Evolutionary conservation across 2,329 filamentous ascomycete species (phyloP), one percentile per base, ranked within the genome.

Genomic region (Cryphonectria nitschkei): DNA sequence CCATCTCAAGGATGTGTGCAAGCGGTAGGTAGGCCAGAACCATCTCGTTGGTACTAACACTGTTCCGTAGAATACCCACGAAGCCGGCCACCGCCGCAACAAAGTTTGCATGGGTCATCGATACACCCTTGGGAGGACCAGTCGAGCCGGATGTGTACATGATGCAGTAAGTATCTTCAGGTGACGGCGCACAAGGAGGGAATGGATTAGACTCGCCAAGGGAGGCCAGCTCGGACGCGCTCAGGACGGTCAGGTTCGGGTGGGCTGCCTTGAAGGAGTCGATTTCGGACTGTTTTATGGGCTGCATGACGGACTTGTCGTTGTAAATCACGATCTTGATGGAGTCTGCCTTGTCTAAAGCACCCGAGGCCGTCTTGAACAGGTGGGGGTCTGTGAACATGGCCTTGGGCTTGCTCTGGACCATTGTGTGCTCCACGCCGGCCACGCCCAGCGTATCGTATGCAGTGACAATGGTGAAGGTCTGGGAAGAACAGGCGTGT

Each of bases 1-100:
- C 92, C 81, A 97, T 96, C 81, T 99, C 96, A 77, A 99, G 90
- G 77, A 98, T 98, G 79, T 99, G 96, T 2, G 96, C 95, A 68
- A 97, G 90, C 1, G 96, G 96, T 19, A 99, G 89, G 81, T 98
- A 99, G 32, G 95, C 94, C 62, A 99, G 87, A 60, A 98, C 86
- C 62, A 88, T 88, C 76, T 99, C 96, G 62, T 87, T 89, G 70
- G 92, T 90, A 72, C 90, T 91, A 65, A 98, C 88, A 77, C 92
- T 92, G 71, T 91, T 89, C 32, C 92, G 93, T 64, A 98, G 90
- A 73, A 93, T 90, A 58, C 88, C 87, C 78, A 91, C 89, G 62
- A 97, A 89, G 79, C 96, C 96, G 63, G 95, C 92, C 74, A 97
- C 88, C 69, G 92, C 93, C 74, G 94, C 93, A 70, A 96, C 84